Evolutionary conservation across 768 basidiomycete genomes (phyloP).

Genomic region (Phaeotremella skinneri): DNA sequence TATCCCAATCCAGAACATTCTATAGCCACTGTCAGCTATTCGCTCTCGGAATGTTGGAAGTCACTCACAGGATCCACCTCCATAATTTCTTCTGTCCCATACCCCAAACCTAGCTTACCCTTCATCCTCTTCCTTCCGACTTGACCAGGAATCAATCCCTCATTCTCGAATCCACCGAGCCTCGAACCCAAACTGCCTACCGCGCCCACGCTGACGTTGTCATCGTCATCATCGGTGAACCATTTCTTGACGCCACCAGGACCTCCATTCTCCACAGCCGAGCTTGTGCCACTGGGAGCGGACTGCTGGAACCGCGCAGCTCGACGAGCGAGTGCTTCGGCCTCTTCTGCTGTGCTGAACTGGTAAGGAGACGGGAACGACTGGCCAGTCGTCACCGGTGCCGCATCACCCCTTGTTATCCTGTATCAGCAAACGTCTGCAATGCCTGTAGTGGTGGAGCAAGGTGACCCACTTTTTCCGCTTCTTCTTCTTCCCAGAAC

Average conservation of each 20-base stretch:
- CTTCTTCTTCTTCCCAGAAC: conserved; percentile 31
- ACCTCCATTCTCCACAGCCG: conserved; percentile 54
- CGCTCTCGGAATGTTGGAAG: conserved; percentile 2
- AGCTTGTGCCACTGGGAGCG: conserved; percentile 12
- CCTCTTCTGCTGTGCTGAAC: conserved; percentile 41
- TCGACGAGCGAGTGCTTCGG: conserved; percentile 56
- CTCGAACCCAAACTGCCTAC: neutral
- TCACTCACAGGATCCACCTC: conserved; percentile 51
- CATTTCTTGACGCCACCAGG: conserved; percentile 24
- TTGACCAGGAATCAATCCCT: conserved; percentile 32
- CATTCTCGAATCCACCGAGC: conserved; percentile 20
- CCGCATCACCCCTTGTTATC: conserved; percentile 24
- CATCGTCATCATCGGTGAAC: conserved; percentile 29
- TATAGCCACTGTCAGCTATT: conserved; percentile 48
- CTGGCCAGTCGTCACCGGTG: conserved; percentile 8
- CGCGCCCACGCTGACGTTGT: conserved; percentile 2
- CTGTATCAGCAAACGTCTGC: conserved; percentile 17
- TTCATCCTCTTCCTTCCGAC: conserved; percentile 41
- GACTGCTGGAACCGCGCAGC: conserved; percentile 71
- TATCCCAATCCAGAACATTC: conserved; percentile 98
- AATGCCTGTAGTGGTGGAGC: neutral
- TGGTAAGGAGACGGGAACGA: conserved; percentile 37
- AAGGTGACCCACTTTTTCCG: conserved; percentile 33
- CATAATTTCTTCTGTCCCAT: conserved; percentile 41
- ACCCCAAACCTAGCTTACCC: conserved; percentile 41